Conservation (phyloP, 148 eudicot genomes). For the Silene uniflora region DNA sequence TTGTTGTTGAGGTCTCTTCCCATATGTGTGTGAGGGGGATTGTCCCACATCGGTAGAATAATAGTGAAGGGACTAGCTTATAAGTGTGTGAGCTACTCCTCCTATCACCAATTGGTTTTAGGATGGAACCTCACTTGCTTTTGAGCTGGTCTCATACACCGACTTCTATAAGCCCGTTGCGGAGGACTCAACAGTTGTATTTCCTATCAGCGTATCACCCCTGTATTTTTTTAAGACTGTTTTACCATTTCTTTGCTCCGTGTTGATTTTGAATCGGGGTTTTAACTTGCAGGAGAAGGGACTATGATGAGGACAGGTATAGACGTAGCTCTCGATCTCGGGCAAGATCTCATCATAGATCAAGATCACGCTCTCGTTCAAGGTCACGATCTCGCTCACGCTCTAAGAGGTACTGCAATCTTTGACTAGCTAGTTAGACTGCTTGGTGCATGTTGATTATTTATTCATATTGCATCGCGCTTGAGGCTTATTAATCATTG, state of each 20-base stretch:
- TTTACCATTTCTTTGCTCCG: neutral
- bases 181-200: too few species aligned
- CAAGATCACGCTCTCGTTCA: conserved; percentile 63
- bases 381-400: conserved; percentile 50
- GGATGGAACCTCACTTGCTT: too few species aligned
- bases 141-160: too few species aligned
- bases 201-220: neutral
- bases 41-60: too few species aligned
- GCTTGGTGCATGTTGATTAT: neutral
- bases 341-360: conserved; percentile 69
- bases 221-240: neutral
- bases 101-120: too few species aligned
- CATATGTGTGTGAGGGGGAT: too few species aligned
- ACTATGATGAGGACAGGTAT: conserved; percentile 61
- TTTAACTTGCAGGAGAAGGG: conserved; percentile 48
- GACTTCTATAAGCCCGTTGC: too few species aligned
- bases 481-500: conserved; percentile 1
- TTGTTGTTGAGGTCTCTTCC: too few species aligned
- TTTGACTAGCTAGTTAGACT: neutral
- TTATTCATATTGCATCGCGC: neutral
- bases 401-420: conserved; percentile 76
- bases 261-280: conserved; percentile 1
- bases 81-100: too few species aligned
- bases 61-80: too few species aligned
- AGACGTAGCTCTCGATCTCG: conserved; percentile 66